These are phyloP conservation scores for Backusella sp. DNA, from an alignment of 192 early-diverging fungal genomes.

Conservation along the genomic window DNA sequence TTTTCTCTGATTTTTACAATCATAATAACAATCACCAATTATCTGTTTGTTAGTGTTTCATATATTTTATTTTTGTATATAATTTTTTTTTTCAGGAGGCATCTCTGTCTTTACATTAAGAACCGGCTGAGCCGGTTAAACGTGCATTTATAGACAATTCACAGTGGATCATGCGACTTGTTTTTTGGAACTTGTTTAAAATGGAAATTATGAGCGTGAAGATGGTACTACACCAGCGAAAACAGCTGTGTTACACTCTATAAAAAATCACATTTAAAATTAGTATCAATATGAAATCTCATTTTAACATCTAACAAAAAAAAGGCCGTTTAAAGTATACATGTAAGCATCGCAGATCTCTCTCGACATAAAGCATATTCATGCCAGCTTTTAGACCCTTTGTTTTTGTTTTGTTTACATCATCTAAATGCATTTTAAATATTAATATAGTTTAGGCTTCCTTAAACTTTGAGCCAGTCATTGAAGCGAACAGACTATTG, in stretches of 20 bases:
- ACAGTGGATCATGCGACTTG: constrained; percentile 1
- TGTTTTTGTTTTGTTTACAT: too few relatives aligned
- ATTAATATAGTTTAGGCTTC: too few relatives aligned
- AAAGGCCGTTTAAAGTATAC: too few relatives aligned
- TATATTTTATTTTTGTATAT: background rate
- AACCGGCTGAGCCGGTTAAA: background rate
- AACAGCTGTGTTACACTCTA: background rate
- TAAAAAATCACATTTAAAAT: background rate
- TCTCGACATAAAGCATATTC: too few relatives aligned
- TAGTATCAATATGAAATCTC: background rate
- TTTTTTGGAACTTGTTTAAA: constrained; percentile 3
- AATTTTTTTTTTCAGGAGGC: background rate
- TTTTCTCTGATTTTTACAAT: background rate
- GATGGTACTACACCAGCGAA: background rate
- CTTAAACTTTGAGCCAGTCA: too few relatives aligned
- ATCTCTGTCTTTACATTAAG: background rate
- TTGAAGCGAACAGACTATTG: too few relatives aligned
- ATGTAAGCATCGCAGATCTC: too few relatives aligned
- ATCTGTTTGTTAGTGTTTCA: background rate
- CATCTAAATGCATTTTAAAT: too few relatives aligned
- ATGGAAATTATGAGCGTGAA: constrained; percentile 10
- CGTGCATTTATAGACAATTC: background rate
- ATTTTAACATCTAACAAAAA: too few relatives aligned
- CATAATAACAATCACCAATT: background rate
- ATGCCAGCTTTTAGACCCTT: too few relatives aligned